Conservation (phyloP, 768 basidiomycete genomes). For the Serendipita vermifera region DNA sequence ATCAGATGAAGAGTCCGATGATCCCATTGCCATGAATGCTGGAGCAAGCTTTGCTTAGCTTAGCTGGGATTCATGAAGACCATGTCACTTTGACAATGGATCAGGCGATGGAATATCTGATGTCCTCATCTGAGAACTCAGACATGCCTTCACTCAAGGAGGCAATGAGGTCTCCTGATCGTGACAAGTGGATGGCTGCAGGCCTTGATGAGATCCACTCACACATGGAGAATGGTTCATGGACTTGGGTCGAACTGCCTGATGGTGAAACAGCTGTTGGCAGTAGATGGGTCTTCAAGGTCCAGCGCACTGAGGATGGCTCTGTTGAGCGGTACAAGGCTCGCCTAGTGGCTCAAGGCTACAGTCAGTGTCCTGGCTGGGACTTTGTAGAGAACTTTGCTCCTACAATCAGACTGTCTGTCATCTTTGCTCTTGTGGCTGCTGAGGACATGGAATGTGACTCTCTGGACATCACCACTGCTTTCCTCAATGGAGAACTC, state of each 20-base stretch:
- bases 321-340: slow-evolving; percentile 18
- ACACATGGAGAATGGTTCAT: slow-evolving; percentile 16
- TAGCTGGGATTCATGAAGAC: no score
- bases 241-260: slow-evolving; percentile 16
- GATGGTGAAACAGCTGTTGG: slow-evolving; percentile 15
- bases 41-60: no score
- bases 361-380: slow-evolving; percentile 16
- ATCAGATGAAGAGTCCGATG: no score
- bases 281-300: slow-evolving; percentile 18
- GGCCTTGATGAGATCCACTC: slow-evolving; percentile 16
- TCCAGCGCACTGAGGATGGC: slow-evolving; percentile 18
- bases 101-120: no score
- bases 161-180: slow-evolving; percentile 12
- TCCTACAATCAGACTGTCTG: slow-evolving; percentile 28
- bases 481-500: slow-evolving; percentile 19
- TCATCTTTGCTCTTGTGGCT: slow-evolving; percentile 20
- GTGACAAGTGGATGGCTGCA: slow-evolving; percentile 14
- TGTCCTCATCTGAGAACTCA: background rate
- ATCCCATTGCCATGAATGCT: no score
- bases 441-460: slow-evolving; percentile 13
- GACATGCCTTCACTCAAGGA: no score
- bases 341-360: slow-evolving; percentile 20
- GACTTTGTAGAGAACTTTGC: slow-evolving; percentile 34
- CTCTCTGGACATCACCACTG: slow-evolving; percentile 17
- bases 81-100: no score